Base-by-base conservation (phyloP, 768 basidiomycete genomes). In the Phanerochaete sordida region DNA sequence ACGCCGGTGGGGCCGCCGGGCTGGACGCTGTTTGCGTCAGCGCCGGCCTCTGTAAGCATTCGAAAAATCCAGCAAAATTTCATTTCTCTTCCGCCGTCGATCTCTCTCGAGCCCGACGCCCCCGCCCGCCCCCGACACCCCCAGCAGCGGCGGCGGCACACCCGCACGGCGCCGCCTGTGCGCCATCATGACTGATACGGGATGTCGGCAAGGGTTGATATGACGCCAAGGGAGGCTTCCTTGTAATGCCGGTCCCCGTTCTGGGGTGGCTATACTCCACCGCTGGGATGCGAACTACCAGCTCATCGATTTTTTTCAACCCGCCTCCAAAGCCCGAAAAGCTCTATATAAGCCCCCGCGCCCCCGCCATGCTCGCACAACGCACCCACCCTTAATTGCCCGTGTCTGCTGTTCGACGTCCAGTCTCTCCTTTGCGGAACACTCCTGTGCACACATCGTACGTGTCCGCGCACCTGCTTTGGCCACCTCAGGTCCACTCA, bases 141-240 rank as follows among this genome's bases (percentile, higher is more conserved):
- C 12, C 9, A 12, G 9, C 56, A 23, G 9, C 44, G 56, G 31
- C 50, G 16, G 4, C 31, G 15, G 30, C 50, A 33, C 28, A 12
- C 48, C 2, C 16, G 30, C n/a, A 12, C 50, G 50, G 6, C 31
- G 30, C 35, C 43, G 54, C 35, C 37, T 13, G 54, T 21, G 27
- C 54, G 54, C 54, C 54, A 55, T 45, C 54, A 55, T 19, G 37
- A 39, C 35, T 55, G 54, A 55, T 55, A 45, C 37, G 24, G 37
- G 37, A 23, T 37, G 19, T 45, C 54, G 54, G 54, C 54, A 33
- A 35, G 24, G 54, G 21, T 31, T 57, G 56, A 57, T 57, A 47
- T 57, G 56, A 57, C 44, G 56, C 43, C 56, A 46, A 30, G 44
- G 56, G 56, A 33, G 24, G 56, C 50, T 51, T 51, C 50, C 28